These are phyloP conservation scores for Solanum arcanum DNA, from an alignment of 257 asterid species.

Conservation along the genomic window DNA sequence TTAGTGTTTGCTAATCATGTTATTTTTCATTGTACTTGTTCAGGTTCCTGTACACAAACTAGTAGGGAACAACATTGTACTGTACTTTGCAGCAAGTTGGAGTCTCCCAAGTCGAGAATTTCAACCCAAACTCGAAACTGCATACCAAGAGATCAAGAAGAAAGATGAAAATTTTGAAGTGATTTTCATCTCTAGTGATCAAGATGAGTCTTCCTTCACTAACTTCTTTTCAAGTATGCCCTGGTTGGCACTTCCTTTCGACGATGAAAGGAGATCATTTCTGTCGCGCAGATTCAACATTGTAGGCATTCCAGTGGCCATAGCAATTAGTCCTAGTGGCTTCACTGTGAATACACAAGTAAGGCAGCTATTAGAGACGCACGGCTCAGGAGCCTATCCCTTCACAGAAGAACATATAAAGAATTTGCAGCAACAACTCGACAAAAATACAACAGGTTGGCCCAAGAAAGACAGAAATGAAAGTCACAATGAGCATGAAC, in stretches of 20 bases:
- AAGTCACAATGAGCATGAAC: slow-evolving; percentile 15
- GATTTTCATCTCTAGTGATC: slow-evolving; percentile 26
- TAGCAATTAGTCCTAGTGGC: slow-evolving; percentile 21
- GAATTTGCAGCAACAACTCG: neutral
- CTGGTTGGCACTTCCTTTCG: slow-evolving; percentile 24
- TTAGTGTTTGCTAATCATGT: neutral
- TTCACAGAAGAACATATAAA: slow-evolving; percentile 12
- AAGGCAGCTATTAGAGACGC: slow-evolving; percentile 12
- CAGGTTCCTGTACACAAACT: slow-evolving; percentile 21
- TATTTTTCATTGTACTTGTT: neutral
- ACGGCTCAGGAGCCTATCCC: slow-evolving; percentile 18
- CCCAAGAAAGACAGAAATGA: slow-evolving; percentile 17
- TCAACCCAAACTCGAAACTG: slow-evolving; percentile 9
- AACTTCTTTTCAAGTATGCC: slow-evolving; percentile 22
- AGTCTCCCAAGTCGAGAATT: slow-evolving; percentile 28
- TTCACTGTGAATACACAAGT: slow-evolving; percentile 12
- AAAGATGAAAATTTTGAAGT: slow-evolving; percentile 10
- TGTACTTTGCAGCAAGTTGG: slow-evolving; percentile 27
- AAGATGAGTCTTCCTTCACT: slow-evolving; percentile 11
- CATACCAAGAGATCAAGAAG: slow-evolving; percentile 20
- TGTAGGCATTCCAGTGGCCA: slow-evolving; percentile 20
- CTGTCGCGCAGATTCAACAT: slow-evolving; percentile 15
- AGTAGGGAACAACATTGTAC: slow-evolving; percentile 21
- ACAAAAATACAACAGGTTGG: slow-evolving; percentile 15
- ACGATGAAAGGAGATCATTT: slow-evolving; percentile 7